Evolutionary conservation across 352 stramenopile genomes (phyloP), one percentile per base, ranked within the genome.

Genomic region (Pythium catenulatum): DNA sequence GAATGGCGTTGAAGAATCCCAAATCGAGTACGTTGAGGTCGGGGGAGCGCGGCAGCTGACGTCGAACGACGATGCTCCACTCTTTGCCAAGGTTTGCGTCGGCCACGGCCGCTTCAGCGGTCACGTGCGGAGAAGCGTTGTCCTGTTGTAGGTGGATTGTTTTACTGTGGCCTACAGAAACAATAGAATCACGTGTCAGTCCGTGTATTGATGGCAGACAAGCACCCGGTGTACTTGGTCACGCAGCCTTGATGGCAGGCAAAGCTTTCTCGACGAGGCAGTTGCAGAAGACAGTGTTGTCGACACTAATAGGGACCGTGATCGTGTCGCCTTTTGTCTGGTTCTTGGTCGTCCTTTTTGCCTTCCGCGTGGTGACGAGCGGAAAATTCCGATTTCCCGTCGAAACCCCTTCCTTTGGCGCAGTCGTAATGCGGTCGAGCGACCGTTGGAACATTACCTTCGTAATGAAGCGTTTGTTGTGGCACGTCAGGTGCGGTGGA

Each of bases 361-460:
- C 54, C 9, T 39, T 25, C 1, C 45, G 36, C 34, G 68, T 1
- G 3, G 43, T 7, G 25, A 80, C 36, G 34, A 87, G 59, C 14
- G 82, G 82, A 25, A 59, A 87, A 21, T 80, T 76, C 0, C 73
- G 66, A 7, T 25, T 87, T 83, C 0, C 74, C 82, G 34, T 83
- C 43, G 30, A 80, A 87, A 39, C 73, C 59, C 32, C 11, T 14
- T 54, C n/a, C n/a, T n/a, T n/a, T n/a, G n/a, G n/a, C 25, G 72
- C 73, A 79, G 58, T 87, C 66, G 43, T 72, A 83, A 8, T 48
- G 52, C 2, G 83, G 86, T 2, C 82, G 34, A 23, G 69, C 82
- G 0, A 90, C 75, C 0, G 70, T 83, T 0, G 11, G 30, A 92
- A 90, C 79, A 92, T 91, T 0, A 87, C 83, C 80, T 89, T 91